Evolutionary conservation across 192 early-diverging fungal genomes (phyloP), one percentile per base, ranked within the genome.

Genomic region (Coemansia sp.): DNA sequence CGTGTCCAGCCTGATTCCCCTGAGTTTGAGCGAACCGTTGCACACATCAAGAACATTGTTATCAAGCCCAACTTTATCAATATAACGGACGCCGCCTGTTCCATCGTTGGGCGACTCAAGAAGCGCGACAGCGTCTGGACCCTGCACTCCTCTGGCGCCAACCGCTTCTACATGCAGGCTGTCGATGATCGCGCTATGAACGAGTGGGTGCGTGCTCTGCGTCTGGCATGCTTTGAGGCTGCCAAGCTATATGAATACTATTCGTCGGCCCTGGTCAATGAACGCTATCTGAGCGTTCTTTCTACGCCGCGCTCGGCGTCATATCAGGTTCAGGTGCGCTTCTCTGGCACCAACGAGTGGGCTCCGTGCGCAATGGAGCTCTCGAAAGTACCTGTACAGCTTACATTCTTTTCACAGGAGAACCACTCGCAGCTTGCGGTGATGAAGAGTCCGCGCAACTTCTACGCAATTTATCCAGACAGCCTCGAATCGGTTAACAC

Each of bases 191-290:
- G 75, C 20, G 83, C 70, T 10, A 85, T 87, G 78, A 83, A 87
- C 67, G 78, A 82, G 52, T 93, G 92, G 90, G 82, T 91, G 22
- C 80, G 83, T 31, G 88, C 88, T 1, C 85, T 92, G 59, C 85
- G 90, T 17, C 83, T 93, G 17, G 84, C 88, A 21, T 89, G 89
- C 68, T 93, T 87, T 56, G 92, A 93, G 73, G 85, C 85, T 19
- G 80, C 87, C 14, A 86, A 87, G 71, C 75, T 93, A 14, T 88
- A 92, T 59, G 92, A 93, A 72, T 85, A 87, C 57, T 93, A 90
- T 53, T 89, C 92, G 8, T 72, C 83, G 8, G 85, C 84, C 1
- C 46, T 84, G 21, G 39, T 78, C 50, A 67, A 68, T 57, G 76
- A 78, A 67, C 82, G 76, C 65, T 76, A 84, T 22, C 24, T 64